These are phyloP conservation scores for Melaleuca quinquenervia DNA, from an alignment of 345 rosid genomes.

Conservation along the genomic window DNA sequence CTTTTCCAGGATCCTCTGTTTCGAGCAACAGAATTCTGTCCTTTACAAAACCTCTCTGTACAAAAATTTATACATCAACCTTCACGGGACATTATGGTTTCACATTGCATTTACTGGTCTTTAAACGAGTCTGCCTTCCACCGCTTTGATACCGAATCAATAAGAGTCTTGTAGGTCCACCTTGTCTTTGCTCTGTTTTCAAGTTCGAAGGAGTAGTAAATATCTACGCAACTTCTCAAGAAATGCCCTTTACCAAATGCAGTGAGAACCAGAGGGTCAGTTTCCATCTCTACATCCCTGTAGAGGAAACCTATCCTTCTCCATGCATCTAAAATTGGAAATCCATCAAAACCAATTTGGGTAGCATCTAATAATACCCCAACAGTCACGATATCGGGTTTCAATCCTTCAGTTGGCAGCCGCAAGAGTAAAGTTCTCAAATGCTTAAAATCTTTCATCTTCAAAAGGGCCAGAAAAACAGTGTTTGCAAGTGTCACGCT, in stretches of 20 bases:
- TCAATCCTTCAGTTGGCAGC: conserved; percentile 16
- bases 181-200: conserved; percentile 15
- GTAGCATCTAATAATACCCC: conserved; percentile 44
- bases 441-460: conserved; percentile 43
- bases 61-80: not conserved
- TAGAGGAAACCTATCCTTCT: conserved; percentile 38
- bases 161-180: conserved; percentile 36
- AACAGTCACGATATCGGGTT: conserved; percentile 57
- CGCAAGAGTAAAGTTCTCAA: conserved; percentile 22
- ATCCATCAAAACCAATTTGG: conserved; percentile 24
- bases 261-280: conserved; percentile 46
- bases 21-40: not conserved
- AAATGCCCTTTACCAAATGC: conserved; percentile 52
- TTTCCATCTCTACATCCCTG: conserved; percentile 32
- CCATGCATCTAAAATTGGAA: conserved; percentile 32
- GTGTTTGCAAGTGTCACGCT: conserved; percentile 36
- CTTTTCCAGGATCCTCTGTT: not conserved
- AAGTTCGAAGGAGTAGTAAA: conserved; percentile 19
- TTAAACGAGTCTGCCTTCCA: not conserved
- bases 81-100: not conserved
- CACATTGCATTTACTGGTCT: not conserved
- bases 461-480: conserved; percentile 32
- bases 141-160: conserved; percentile 24
- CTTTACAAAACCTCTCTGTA: not conserved
- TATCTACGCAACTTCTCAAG: conserved; percentile 37